Conservation (phyloP, 352 stramenopile species). For the Phytophthora pseudosyringae region DNA sequence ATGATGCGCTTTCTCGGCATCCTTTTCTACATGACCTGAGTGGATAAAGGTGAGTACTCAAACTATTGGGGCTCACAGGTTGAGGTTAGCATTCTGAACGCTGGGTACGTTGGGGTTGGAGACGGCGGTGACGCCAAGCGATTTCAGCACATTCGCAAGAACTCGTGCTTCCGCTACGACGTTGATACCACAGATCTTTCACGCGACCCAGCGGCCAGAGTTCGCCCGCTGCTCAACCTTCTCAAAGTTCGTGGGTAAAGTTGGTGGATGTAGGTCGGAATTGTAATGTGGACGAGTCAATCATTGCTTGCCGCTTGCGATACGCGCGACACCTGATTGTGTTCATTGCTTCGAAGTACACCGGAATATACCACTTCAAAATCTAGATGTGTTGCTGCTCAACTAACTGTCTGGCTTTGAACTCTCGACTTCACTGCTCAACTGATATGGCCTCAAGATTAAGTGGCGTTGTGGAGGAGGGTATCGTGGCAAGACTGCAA, state of each 20-base stretch:
- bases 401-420: background rate
- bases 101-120: background rate
- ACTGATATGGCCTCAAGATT: too few species aligned
- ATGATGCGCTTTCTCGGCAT: background rate
- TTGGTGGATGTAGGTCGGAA: slow-evolving; percentile 1
- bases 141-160: background rate
- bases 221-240: background rate
- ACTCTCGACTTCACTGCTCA: slow-evolving; percentile 1
- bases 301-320: slow-evolving; percentile 2
- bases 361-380: slow-evolving; percentile 23
- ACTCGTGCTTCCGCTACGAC: background rate
- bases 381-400: slow-evolving; percentile 1
- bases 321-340: slow-evolving; percentile 11
- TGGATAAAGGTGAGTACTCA: background rate
- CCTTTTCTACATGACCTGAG: background rate
- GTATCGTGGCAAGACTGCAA: background rate
- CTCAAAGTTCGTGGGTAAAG: background rate
- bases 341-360: slow-evolving; percentile 13
- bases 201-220: background rate
- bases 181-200: background rate
- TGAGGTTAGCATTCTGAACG: background rate
- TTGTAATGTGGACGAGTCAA: slow-evolving; percentile 11
- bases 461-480: slow-evolving; percentile 1
- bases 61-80: background rate
- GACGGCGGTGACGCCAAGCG: background rate